Evolutionary conservation across 805 yeast genomes (phyloP), one percentile per base, ranked within the genome.

Genomic region (Sungouiella thailandica): DNA sequence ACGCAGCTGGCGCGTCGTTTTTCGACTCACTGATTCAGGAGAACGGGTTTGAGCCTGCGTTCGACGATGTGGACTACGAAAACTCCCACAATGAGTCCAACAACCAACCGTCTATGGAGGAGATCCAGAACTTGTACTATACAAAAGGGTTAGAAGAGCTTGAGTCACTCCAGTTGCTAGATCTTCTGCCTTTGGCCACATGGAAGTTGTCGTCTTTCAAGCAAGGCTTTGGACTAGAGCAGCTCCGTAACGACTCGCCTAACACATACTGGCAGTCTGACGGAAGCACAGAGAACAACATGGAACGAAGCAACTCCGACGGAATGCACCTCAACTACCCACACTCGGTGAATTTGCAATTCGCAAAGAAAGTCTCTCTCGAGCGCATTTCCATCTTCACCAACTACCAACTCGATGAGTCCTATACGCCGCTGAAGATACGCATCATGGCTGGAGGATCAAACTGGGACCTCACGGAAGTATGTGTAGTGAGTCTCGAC

Each of bases 261-360:
- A 68, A 71, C 18, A 61, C 78, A 1, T 90, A 69, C 55, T 93
- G 99, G 99, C 98, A 93, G 57, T 82, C 94, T 28, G 98, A 93
- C 53, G 98, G 97, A 0, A 62, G 64, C 35, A 60, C 55, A 38
- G 70, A 65, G 5, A 46, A 41, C 25, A 50, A 39, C 34, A 44
- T 39, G 29, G 55, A 47, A 27, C 42, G 44, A 26, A 31, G 42
- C 8, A 55, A 57, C 18, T 10, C 20, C 12, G 53, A 58, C 16
- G 56, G 51, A 32, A 54, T 54, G 31, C 64, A 62, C 34, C 45
- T 65, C 22, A 69, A 73, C 9, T 86, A 82, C 47, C 98, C 97
- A 0, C 99, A 93, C 59, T 67, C 63, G 17, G 64, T 93, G 5
- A 83, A 83, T 29, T 73, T 87, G 2, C 88, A 78, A 49, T 93